phyloP scores from a whole-genome alignment of 2,329 filamentous ascomycete genomes.

The Tricladium varicosporioides region DNA sequence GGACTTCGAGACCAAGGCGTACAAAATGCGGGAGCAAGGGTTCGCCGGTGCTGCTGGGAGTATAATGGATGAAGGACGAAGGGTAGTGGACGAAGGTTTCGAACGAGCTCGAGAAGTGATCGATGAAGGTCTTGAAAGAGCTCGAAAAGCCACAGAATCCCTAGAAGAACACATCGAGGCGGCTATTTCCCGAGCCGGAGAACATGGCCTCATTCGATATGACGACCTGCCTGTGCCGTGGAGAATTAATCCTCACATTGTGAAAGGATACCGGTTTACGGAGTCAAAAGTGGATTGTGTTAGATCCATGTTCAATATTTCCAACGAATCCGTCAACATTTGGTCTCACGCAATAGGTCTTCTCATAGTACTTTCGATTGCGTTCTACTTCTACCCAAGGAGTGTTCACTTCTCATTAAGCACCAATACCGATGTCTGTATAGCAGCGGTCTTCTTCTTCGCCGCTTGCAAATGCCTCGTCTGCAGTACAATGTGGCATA shows the following conservation, averaged over 20 bases:
- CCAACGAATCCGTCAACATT: slow-evolving; percentile 96
- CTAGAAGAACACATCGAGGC: slow-evolving; percentile 82
- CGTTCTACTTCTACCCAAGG: slow-evolving; percentile 93
- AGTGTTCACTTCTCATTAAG: slow-evolving; percentile 83
- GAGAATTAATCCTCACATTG: slow-evolving; percentile 93
- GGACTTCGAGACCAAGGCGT: slow-evolving; percentile 80
- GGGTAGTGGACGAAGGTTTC: slow-evolving; percentile 77
- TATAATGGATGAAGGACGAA: slow-evolving; percentile 74
- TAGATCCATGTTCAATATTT: slow-evolving; percentile 76
- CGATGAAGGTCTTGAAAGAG: slow-evolving; percentile 77
- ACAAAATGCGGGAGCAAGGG: slow-evolving; percentile 76
- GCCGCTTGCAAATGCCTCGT: slow-evolving; percentile 92
- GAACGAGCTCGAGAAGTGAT: slow-evolving; percentile 73
- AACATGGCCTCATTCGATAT: slow-evolving; percentile 82
- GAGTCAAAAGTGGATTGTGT: slow-evolving; percentile 90
- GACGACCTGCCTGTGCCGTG: slow-evolving; percentile 88
- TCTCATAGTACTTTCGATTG: slow-evolving; percentile 81
- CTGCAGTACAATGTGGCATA: slow-evolving; percentile 97
- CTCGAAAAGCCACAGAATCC: slow-evolving; percentile 76
- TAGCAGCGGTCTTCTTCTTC: slow-evolving; percentile 93
- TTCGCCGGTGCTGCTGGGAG: slow-evolving; percentile 69
- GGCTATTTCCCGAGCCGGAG: slow-evolving; percentile 71
- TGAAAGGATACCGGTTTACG: slow-evolving; percentile 87
- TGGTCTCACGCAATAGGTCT: slow-evolving; percentile 93
- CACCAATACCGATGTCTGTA: slow-evolving; percentile 83